Evolutionary conservation across 305 asterid species (phyloP), one percentile per base, ranked within the genome.

Genomic region (Rubia peregrina): DNA sequence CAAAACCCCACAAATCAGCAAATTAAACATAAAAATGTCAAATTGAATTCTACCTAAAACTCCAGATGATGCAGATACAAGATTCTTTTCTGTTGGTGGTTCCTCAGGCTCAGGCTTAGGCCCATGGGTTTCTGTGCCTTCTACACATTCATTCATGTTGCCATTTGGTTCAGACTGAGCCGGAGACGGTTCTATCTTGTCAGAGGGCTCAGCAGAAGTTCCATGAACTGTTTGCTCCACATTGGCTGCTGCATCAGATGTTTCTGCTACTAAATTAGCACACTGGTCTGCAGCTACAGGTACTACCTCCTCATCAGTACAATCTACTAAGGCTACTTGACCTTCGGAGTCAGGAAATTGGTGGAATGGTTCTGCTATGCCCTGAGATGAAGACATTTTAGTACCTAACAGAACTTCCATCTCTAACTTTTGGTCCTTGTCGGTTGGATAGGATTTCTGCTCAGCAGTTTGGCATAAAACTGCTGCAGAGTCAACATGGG

Each of bases 31-130:
- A 33, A 3, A 55, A 61, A 65, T 1, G n/a, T 17, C 33, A 67
- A 51, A 33, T 40, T 49, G 71, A 64, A 67, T 72, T 74, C 80
- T 55, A 88, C 95, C 97, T 83, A 79, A 66, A 76, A 75, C 71
- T 61, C 67, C 72, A 43, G 82, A 82, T 63, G 83, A 64, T 62
- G 71, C 67, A 33, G 64, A 55, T 69, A 57, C 80, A 17, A 5
- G 7, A 66, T 68, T 67, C 60, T 75, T 75, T 77, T 80, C 85
- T 21, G 51, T 71, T 16, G 76, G 77, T 75, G 78, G 66, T 70
- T 80, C 88, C 75, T 62, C 51, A 61, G 65, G 79, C 72, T 76
- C 46, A 57, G 65, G 79, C 73, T 76, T 80, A 57, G 65, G 79
- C 73, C 75, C 80, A 64, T 74, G 74, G 73, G 74, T 62, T 63